Evolutionary conservation across 768 basidiomycete species (phyloP).

Genomic region (Phlebiopsis gigantea): DNA sequence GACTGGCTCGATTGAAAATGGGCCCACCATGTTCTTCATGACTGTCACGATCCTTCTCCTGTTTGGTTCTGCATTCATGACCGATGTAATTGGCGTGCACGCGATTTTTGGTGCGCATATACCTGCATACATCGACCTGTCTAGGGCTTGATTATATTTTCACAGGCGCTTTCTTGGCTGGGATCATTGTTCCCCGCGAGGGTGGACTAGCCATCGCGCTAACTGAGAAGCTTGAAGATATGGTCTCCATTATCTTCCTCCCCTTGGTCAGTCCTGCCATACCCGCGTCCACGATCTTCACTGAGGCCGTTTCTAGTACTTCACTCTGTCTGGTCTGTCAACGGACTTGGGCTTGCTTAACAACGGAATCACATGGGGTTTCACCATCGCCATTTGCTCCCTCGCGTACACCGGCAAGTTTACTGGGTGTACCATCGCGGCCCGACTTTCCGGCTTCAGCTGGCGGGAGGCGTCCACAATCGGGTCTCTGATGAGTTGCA

Average conservation of each 20-base stretch:
- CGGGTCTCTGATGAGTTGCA: conserved; percentile 92
- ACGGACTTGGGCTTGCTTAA: conserved; percentile 85
- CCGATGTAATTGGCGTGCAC: conserved; percentile 88
- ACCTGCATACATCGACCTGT: background rate
- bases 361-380: conserved; percentile 85
- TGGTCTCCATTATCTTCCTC: conserved; percentile 85
- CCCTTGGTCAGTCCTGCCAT: conserved; percentile 55
- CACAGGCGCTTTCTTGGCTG: conserved; percentile 75
- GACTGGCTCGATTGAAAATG: conserved; percentile 77
- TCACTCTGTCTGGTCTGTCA: conserved; percentile 84
- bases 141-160: background rate
- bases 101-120: conserved; percentile 76
- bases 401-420: conserved; percentile 90
- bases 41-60: conserved; percentile 73
- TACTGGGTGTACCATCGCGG: conserved; percentile 71
- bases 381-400: conserved; percentile 70
- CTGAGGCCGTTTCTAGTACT: conserved; percentile 53
- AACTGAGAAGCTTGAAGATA: conserved; percentile 96
- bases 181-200: conserved; percentile 79
- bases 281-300: background rate
- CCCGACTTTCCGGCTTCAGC: conserved; percentile 60
- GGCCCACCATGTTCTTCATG: conserved; percentile 88
- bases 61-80: conserved; percentile 89
- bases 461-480: conserved; percentile 81
- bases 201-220: conserved; percentile 81